Base-by-base conservation (phyloP, 2,329 filamentous ascomycete genomes). In the Colletotrichum sp. region DNA sequence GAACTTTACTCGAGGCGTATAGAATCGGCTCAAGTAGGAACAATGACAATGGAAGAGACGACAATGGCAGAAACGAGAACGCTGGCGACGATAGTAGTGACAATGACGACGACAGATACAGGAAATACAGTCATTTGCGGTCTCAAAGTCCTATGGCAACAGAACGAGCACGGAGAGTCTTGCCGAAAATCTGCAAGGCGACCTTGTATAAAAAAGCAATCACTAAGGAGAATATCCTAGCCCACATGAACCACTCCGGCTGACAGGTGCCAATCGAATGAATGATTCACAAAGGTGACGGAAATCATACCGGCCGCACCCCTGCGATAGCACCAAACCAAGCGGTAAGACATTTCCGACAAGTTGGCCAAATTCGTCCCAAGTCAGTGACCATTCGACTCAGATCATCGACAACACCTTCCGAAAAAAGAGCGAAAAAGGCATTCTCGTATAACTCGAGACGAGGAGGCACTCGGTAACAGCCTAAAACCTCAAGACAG, bases 401-500 rank as follows among this genome's bases (percentile, higher is more conserved):
- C 63, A 13, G 22, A 67, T 55, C 26, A 67, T 55, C 64, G 64
- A 67, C 18, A 32, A 32, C 18, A 32, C 44, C 24, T 67, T 55
- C 64, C 64, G n/a, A 28, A 67, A 67, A 13, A 24, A 55, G 55
- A 39, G 32, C 34, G 36, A 67, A 39, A 22, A 32, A 15, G 59
- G 18, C 32, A 60, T 16, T 59, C 66, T 32, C 66, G 30, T 69
- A 60, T 30, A 69, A 69, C 16, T 30, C 32, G 52, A 69, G 66
- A 60, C 52, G 66, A 60, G 32, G 34, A 44, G 24, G n/a, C 30
- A 28, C 32, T 69, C 66, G 22, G 32, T 16, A 59, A 30, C 66
- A 22, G 39, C 55, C 52, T 44, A 60, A 69, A 69, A 44, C n/a
- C 30, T 24, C 24, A 13, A 52, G 22, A 22, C 12, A 67, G 16